Evolutionary conservation across 1,284 basidiomycete genomes (phyloP).

Genomic region (Exobasidium cylindrosporum): DNA sequence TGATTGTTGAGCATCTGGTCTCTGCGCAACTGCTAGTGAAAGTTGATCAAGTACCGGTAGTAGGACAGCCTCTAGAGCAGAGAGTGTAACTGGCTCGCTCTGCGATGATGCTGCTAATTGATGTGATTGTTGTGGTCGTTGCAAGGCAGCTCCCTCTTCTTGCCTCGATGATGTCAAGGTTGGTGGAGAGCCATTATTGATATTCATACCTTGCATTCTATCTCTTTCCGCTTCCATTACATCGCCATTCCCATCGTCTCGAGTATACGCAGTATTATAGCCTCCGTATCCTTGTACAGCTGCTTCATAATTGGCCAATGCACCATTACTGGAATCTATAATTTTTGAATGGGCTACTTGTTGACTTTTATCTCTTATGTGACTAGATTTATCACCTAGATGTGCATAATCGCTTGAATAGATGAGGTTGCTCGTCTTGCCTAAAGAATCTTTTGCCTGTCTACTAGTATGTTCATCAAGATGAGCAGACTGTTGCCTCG

Average conservation of each 20-base stretch:
- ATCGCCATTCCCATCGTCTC: too few species aligned
- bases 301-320: conserved; percentile 9
- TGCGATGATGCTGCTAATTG: background rate
- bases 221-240: background rate
- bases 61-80: conserved; percentile 42
- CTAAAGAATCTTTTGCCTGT: background rate
- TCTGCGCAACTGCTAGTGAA: conserved; percentile 35
- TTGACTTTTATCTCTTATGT: background rate
- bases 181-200: background rate
- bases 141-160: too few species aligned
- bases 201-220: background rate
- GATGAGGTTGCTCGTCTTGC: background rate
- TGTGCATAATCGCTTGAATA: background rate
- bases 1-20: conserved; percentile 36
- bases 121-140: background rate
- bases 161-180: background rate
- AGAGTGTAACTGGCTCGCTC: conserved; percentile 17
- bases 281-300: background rate
- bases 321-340: background rate
- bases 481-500: background rate
- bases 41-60: conserved; percentile 46
- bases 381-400: too few species aligned
- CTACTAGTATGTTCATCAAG: background rate
- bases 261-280: background rate
- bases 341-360: background rate